phyloP scores from a whole-genome alignment of 2,329 filamentous ascomycete genomes.

The Colletotrichum chlorophyti region DNA sequence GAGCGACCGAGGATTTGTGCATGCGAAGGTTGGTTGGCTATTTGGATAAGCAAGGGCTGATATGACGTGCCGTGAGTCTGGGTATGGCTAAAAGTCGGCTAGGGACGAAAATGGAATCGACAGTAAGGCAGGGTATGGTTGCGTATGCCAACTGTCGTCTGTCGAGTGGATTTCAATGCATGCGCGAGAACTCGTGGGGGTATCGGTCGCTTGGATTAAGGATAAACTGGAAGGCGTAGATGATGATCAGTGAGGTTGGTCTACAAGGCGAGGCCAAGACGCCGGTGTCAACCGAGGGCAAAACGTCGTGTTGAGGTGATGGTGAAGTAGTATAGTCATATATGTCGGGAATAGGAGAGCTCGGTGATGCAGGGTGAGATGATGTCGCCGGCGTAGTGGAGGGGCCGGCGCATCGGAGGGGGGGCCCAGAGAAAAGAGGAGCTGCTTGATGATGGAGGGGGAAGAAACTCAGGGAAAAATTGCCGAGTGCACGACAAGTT shows the following conservation, averaged over 20 bases:
- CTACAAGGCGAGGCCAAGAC: background rate
- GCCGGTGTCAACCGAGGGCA: background rate
- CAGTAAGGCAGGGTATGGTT: no score
- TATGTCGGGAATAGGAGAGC: no score
- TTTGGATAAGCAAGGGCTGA: background rate
- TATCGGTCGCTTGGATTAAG: constrained; percentile 19
- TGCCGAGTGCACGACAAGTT: no score
- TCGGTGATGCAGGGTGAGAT: constrained; percentile 4
- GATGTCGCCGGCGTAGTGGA: constrained; percentile 24
- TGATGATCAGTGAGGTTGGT: background rate
- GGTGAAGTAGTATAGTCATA: no score
- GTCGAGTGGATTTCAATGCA: constrained; percentile 14
- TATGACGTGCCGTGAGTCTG: no score
- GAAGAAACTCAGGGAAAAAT: no score
- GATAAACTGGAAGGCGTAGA: background rate
- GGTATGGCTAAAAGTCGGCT: no score
- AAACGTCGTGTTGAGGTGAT: no score
- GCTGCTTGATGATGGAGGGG: constrained; percentile 24
- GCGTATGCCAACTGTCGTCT: constrained; percentile 15
- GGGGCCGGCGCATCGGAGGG: constrained; percentile 28
- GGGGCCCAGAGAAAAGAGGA: constrained; percentile 25
- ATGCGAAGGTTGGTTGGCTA: constrained; percentile 18
- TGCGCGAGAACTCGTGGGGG: constrained; percentile 18
- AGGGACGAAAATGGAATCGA: no score
- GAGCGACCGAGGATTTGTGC: background rate